Percentiles rank a stretch among this genome's conserved stretches.
Evolutionary conservation across 1,139 yeast species (phyloP).

Genomic region (Meyerozyma sp.): DNA sequence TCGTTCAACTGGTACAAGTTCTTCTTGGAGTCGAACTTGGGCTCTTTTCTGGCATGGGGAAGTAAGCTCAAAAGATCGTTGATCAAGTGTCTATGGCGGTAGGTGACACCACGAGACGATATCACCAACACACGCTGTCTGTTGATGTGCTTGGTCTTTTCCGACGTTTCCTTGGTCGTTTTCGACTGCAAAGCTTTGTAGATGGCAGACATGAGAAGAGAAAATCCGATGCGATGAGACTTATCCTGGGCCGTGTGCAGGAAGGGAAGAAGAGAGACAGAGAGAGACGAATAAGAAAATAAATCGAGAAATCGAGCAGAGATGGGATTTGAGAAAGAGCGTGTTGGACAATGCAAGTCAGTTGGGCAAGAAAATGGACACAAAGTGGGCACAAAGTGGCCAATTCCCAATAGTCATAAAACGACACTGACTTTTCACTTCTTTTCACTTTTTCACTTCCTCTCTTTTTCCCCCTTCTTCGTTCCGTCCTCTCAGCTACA

Average conservation of each 20-base stretch:
- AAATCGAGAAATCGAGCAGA: no score
- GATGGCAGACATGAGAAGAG: constrained; percentile 48
- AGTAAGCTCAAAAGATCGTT: constrained; percentile 71
- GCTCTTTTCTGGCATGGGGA: constrained; percentile 96
- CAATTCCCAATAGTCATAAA: no score
- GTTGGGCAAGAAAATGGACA: no score
- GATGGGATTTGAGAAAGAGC: no score
- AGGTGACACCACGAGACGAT: constrained; percentile 92
- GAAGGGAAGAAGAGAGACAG: background rate
- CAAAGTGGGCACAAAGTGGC: no score
- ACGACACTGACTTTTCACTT: background rate
- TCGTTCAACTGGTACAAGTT: constrained; percentile 86
- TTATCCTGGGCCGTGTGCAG: constrained; percentile 1
- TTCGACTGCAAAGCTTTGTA: constrained; percentile 65
- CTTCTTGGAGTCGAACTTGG: constrained; percentile 91
- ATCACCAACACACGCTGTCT: constrained; percentile 81
- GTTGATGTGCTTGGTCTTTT: constrained; percentile 54
- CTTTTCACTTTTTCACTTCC: background rate
- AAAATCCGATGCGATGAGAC: background rate
- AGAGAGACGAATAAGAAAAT: background rate
- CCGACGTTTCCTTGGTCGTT: constrained; percentile 37
- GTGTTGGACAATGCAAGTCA: no score
- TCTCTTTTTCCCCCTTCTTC: background rate
- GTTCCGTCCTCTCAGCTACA: constrained; percentile 2
- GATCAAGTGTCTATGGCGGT: constrained; percentile 91